Base-by-base conservation (phyloP, 257 asterid species). In the Galeopsis tetrahit region DNA sequence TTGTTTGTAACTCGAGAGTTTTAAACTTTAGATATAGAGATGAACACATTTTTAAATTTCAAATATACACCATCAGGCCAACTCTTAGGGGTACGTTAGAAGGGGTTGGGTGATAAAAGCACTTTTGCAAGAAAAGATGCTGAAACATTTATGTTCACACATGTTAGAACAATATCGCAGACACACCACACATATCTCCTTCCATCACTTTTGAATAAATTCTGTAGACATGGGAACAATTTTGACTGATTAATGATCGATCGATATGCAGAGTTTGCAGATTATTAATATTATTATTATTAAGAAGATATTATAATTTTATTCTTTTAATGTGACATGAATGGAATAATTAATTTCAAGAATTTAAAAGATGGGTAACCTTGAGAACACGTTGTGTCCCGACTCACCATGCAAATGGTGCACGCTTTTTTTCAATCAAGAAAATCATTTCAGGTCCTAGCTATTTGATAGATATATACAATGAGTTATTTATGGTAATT, bases 341-440 rank as follows among this genome's bases (percentile, higher is more conserved):
- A 21, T 21, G 28, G 13, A 73, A 52, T 38, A 67, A 65, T 32
- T 69, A 52, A 32, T 34, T 14, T 44, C 10, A 28, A 48, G 64
- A 52, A 52, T 49, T 38, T 66, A 11, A 53, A 15, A 39, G 74
- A 46, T 13, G 55, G 70, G 70, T 59, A 10, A 14, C 40, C 58
- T 79, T 61, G 7, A 11, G 53, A 59, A 67, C 72, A 70, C 82
- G 80, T 77, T 59, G 77, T 58, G 40, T 5, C 57, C 42, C 31
- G 44, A 31, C 9, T 43, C 52, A 71, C 76, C 82, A 58, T 17
- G 61, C 61, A 55, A 9, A 0, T 11, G 10, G 21, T 34, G 60
- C 21, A 4, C 60, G 7, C 60, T 34, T 53, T 53, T 53, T 53
- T 53, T 2, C 0, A 8, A 53, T 49, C n/a, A n/a, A n/a, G 28